Conservation (phyloP, 2,329 filamentous ascomycete species). For the Geosmithia putterillii region DNA sequence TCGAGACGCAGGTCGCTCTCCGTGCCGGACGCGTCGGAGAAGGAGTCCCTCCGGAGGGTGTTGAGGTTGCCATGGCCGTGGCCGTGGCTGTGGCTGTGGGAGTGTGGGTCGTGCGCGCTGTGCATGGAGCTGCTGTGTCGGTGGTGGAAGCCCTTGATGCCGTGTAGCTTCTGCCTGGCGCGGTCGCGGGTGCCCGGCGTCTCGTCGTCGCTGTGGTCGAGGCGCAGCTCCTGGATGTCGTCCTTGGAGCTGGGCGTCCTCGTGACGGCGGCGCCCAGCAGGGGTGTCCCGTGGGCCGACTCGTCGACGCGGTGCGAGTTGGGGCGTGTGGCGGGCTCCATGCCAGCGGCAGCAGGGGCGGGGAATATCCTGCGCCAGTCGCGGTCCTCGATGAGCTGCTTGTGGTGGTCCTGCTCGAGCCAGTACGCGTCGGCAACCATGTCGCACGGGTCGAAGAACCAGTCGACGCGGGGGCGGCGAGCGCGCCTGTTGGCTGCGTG, state of each 20-base stretch:
- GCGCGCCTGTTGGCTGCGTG: constrained; percentile 41
- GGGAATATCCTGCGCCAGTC: constrained; percentile 64
- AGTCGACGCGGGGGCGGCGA: constrained; percentile 68
- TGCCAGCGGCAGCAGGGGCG: constrained; percentile 11
- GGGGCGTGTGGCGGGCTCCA: constrained; percentile 10
- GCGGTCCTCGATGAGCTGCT: constrained; percentile 67
- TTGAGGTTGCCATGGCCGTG: too few relatives aligned
- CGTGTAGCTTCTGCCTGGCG: constrained; percentile 48
- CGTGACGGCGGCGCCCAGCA: neutral
- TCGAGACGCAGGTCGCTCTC: constrained; percentile 23
- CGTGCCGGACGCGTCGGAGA: constrained; percentile 49
- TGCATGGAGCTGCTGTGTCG: constrained; percentile 37
- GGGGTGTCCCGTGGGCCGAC: neutral
- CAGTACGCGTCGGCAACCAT: constrained; percentile 84
- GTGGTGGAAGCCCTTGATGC: constrained; percentile 39
- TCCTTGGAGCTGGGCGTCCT: neutral
- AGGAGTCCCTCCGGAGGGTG: constrained; percentile 26
- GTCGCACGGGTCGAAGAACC: constrained; percentile 73
- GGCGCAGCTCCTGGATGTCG: neutral
- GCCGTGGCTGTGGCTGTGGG: too few relatives aligned
- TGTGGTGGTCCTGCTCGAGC: constrained; percentile 75
- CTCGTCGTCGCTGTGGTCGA: constrained; percentile 14
- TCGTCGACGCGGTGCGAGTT: constrained; percentile 18
- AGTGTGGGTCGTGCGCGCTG: constrained; percentile 28
- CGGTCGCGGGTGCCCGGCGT: constrained; percentile 33